Base-by-base conservation (phyloP, 164 flowering plant genomes). In the Magnolia changhungtana region DNA sequence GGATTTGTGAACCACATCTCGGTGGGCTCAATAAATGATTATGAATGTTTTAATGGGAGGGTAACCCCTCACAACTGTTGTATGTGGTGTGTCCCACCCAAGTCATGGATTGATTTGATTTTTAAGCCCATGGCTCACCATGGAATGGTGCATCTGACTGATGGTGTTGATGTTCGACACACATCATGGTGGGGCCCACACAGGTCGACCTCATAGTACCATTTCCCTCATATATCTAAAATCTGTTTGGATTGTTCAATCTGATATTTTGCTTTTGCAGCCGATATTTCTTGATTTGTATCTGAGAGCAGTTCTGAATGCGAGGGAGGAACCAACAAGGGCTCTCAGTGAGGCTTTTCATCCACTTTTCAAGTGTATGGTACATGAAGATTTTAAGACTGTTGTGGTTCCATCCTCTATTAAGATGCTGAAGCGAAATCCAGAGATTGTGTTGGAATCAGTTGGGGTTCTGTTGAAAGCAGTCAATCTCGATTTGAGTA, bases 351-450 rank as follows among this genome's bases (percentile, higher is more conserved):
- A 94, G 79, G 92, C 94, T 50, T 96, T 94, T 84, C 59, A 55
- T 61, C 90, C 98, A 63, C 89, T 96, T 74, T 90, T 92, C 78
- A 75, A 45, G 72, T 84, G 73, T 78, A 76, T 94, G 83, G 78
- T 82, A 2, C 99, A 93, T 83, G 99, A 96, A 66, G 97, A 96
- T 82, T 91, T 96, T 73, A 89, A 81, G 76, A 89, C 64, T 70
- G 75, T 83, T 72, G 87, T 94, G 72, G 67, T 96, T 77, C 98
- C 99, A 63, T 83, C 98, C 45, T 87, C 90, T 61, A 74, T 92
- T 45, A 96, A 93, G 85, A 93, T 96, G 98, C 80, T 96, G 80
- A 96, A 92, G 78, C 88, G 99, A 70, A 96, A 93, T 79, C 99
- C 99, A n/a, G 99, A 96, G 88, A 90, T 94, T 79, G 91, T 91